These are phyloP conservation scores for Colletotrichum destructivum DNA, from an alignment of 2,329 filamentous ascomycete genomes.

Conservation along the genomic window DNA sequence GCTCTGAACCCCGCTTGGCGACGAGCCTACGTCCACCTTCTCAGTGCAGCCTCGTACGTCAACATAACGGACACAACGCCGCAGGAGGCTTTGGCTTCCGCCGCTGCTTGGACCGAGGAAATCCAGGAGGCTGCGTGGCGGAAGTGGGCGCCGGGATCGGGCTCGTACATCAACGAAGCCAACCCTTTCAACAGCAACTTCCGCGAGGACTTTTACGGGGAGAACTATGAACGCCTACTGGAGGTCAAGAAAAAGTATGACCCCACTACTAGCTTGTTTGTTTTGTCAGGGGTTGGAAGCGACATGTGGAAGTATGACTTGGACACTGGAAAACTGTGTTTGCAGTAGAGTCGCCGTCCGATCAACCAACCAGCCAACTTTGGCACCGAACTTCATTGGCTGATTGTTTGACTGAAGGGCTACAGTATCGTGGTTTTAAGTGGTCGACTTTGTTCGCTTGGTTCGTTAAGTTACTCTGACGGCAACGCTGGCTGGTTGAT, in stretches of 20 bases:
- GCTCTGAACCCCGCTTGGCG: slow-evolving; percentile 32
- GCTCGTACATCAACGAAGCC: slow-evolving; percentile 57
- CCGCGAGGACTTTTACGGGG: slow-evolving; percentile 49
- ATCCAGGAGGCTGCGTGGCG: slow-evolving; percentile 31
- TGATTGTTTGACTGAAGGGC: too few relatives aligned
- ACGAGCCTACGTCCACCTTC: slow-evolving; percentile 30
- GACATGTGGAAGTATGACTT: slow-evolving; percentile 39
- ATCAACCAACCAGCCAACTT: too few relatives aligned
- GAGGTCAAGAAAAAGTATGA: slow-evolving; percentile 50
- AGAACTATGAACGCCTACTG: slow-evolving; percentile 46
- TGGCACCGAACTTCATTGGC: too few relatives aligned
- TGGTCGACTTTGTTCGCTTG: too few relatives aligned
- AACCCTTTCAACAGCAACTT: slow-evolving; percentile 52
- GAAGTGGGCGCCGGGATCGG: slow-evolving; percentile 36
- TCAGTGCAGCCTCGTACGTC: slow-evolving; percentile 24
- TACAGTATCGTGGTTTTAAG: too few relatives aligned
- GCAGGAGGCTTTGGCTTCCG: neutral
- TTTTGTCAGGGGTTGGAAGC: slow-evolving; percentile 38
- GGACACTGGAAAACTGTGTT: slow-evolving; percentile 1
- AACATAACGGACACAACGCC: neutral
- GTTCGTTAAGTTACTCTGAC: too few relatives aligned
- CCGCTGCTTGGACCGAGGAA: slow-evolving; percentile 29
- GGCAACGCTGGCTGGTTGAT: too few relatives aligned
- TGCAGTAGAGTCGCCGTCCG: too few relatives aligned
- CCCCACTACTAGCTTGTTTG: slow-evolving; percentile 45